phyloP scores from a whole-genome alignment of 257 asterid genomes.

The Nicotiana benthamiana region DNA sequence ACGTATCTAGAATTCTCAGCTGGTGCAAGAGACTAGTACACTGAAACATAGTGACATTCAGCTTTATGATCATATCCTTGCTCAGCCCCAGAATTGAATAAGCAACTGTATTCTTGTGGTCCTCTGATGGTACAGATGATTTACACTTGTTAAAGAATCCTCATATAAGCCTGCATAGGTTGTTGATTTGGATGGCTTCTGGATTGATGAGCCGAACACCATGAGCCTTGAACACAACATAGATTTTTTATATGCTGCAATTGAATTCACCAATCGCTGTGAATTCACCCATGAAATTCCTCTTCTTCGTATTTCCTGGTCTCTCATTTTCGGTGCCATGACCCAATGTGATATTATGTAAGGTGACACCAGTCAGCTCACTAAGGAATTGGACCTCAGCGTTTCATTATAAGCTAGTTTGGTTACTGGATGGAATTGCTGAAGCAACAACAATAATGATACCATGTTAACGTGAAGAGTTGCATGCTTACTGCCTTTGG shows the following conservation, averaged over 20 bases:
- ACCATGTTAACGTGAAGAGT: not conserved
- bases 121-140: not conserved
- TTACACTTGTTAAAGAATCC: not conserved
- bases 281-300: not conserved
- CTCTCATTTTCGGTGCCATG: not conserved
- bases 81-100: not conserved
- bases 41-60: not conserved
- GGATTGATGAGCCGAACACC: not conserved
- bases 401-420: not conserved
- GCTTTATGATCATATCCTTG: not conserved
- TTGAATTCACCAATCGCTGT: not conserved
- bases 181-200: not conserved
- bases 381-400: not conserved
- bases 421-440: not conserved
- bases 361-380: not conserved
- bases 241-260: not conserved
- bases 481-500: not conserved
- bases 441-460: not conserved
- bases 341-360: not conserved
- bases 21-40: conserved; percentile 48
- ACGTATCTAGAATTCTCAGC: conserved; percentile 39
- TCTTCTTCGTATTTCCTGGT: not conserved
- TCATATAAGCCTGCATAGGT: not conserved
- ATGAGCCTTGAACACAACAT: not conserved
- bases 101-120: not conserved